Evolutionary conservation across 2,329 filamentous ascomycete genomes (phyloP), one percentile per base, ranked within the genome.

Genomic region (Xylariales sp.): DNA sequence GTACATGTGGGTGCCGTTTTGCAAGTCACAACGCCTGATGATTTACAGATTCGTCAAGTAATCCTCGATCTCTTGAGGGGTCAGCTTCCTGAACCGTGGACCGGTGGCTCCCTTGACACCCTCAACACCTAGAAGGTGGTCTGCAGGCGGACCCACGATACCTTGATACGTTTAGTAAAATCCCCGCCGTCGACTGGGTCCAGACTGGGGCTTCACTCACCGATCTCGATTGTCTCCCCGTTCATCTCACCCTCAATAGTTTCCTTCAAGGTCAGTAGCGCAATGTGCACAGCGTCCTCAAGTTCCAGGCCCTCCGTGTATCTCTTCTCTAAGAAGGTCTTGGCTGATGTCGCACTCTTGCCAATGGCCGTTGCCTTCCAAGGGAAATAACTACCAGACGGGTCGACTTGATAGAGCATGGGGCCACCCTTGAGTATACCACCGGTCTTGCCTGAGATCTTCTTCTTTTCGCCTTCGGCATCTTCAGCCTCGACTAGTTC

Each of bases 191-290:
- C 9, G 7, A 32, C 9, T 7, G 29, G 9, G 7, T 18, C 7
- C 12, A 7, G 10, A 20, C 15, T 8, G 10, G 10, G 10, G 15
- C 8, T 5, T n/a, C 22, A 63, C 82, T 64, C 69, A 89, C 88
- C 91, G 65, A 98, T 96, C 70, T 98, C 93, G 51, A 98, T 94
- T 22, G 91, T 96, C 64, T 97, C 90, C 48, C 91, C 91, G 55
- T 91, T 97, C 91, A 97, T 97, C 72, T 97, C 93, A 44, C 93
- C 93, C 71, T 97, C 91, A 61, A 98, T 98, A 44, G 93, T 96
- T 76, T 98, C 93, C 77, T 98, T 98, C 62, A 98, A 73, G 19
- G 93, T 98, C 63, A 98, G 73, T 42, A 98, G 78, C 46, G 93
- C 93, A 71, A 98, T 98, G 68, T 98, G 93, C 54, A 98, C 93